Evolutionary conservation across 768 basidiomycete genomes (phyloP), one percentile per base, ranked within the genome.

Genomic region (Suillus lakei): DNA sequence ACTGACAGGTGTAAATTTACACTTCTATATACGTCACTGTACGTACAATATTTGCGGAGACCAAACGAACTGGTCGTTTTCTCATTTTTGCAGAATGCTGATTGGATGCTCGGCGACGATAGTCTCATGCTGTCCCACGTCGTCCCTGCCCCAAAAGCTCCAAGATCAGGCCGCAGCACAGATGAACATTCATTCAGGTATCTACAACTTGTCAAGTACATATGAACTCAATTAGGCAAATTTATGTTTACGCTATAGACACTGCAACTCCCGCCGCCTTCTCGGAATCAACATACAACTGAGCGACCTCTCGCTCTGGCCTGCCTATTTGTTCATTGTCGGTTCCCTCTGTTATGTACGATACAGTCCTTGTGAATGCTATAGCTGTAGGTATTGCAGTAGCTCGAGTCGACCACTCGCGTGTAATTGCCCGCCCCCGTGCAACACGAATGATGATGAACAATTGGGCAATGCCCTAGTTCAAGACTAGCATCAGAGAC

Each of bases 371-470:
- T 16, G 55, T 4, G 8, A 56, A 56, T 18, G 15, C 23, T 26
- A 56, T 16, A 26, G 26, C 36, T 43, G 30, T 23, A 38, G 16
- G 13, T 30, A 53, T 16, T 18, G 18, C 7, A 44, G 34, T 26
- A 7, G 7, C 5, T n/a, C 3, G 32, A 0, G 60, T 60, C 28
- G 53, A 26, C 2, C 62, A 64, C 2, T 62, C 28, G 39, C 66
- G n/a, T 6, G 63, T 32, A 62, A 72, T 72, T 13, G 73, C 73
- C 7, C 66, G 62, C 5, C 79, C 80, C 51, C 61, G 68, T 0
- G 74, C 76, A 30, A 82, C 77, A 3, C 79, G 76, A 32, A 77
- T 67, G 65, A 80, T 74, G 66, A 82, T 80, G 55, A 78, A 64
- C 26, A 77, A 28, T 23, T 79, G 74, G 0, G 75, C 73, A 63